Conservation (phyloP, 2,329 filamentous ascomycete genomes). For the Penicillium sp. region DNA sequence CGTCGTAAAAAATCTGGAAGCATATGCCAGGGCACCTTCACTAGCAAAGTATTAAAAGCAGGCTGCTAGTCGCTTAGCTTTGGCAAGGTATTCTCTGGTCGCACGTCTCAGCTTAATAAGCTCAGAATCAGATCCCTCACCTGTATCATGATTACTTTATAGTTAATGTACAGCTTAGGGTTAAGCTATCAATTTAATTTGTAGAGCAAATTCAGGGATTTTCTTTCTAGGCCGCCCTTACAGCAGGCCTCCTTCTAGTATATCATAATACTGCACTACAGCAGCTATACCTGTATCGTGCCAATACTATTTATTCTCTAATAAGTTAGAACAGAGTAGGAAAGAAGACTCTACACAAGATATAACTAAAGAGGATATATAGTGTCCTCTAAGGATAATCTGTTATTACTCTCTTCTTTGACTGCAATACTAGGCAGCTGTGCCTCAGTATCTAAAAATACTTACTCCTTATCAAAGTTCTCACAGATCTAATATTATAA, state of each 20-base stretch:
- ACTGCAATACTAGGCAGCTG: slow-evolving; percentile 21
- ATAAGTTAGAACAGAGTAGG: slow-evolving; percentile 21
- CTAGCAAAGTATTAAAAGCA: no score
- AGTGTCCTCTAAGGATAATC: slow-evolving; percentile 8
- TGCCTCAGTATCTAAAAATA: slow-evolving; percentile 23
- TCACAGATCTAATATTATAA: slow-evolving; percentile 17
- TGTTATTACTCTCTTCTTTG: slow-evolving; percentile 17
- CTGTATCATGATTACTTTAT: no score
- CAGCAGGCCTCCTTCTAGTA: slow-evolving; percentile 24
- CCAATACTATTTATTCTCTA: slow-evolving; percentile 25
- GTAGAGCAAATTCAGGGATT: slow-evolving; percentile 2
- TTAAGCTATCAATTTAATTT: slow-evolving; percentile 5
- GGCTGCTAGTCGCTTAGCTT: no score
- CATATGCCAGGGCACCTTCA: no score
- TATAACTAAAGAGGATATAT: slow-evolving; percentile 17
- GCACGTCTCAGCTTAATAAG: no score
- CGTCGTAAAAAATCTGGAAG: no score
- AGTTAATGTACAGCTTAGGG: no score
- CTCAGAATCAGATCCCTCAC: no score
- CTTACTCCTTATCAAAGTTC: slow-evolving; percentile 27
- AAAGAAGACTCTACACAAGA: slow-evolving; percentile 22
- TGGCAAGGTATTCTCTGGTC: no score
- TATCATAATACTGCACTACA: slow-evolving; percentile 20
- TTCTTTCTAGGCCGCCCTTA: slow-evolving; percentile 15
- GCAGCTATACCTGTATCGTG: slow-evolving; percentile 16